phyloP scores from a whole-genome alignment of 2,329 filamentous ascomycete species.

The Phaeosphaeriaceae sp. region DNA sequence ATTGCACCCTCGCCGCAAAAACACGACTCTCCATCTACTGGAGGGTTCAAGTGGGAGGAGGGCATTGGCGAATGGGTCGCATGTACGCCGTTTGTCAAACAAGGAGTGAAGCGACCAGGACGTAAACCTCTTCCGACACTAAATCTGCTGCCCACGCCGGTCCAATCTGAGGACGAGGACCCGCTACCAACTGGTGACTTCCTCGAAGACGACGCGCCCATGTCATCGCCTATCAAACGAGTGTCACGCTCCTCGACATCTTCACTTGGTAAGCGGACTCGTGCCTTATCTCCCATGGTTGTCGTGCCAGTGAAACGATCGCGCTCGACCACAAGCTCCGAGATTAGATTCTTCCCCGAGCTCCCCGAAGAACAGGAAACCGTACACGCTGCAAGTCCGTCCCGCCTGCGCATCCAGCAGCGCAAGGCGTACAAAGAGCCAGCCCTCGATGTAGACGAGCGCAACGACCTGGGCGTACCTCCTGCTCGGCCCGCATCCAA shows the following conservation, averaged over 20 bases:
- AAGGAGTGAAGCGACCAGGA: constrained; percentile 17
- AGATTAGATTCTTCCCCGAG: constrained; percentile 23
- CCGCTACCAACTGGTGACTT: constrained; percentile 3
- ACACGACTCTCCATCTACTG: constrained; percentile 31
- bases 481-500: constrained; percentile 6
- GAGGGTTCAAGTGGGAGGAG: constrained; percentile 53
- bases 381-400: constrained; percentile 12
- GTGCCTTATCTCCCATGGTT: constrained; percentile 33
- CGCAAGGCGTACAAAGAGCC: constrained; percentile 21
- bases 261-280: constrained; percentile 32
- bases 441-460: constrained; percentile 5
- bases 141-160: constrained; percentile 36
- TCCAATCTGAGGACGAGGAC: constrained; percentile 28
- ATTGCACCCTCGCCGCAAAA: constrained; percentile 37
- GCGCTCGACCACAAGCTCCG: constrained; percentile 20
- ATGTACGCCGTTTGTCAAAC: constrained; percentile 47
- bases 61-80: constrained; percentile 56
- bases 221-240: constrained; percentile 36
- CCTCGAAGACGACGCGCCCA: constrained; percentile 24
- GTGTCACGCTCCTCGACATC: constrained; percentile 10
- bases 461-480: constrained; percentile 23
- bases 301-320: constrained; percentile 32
- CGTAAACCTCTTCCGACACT: constrained; percentile 28
- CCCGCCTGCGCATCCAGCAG: constrained; percentile 20
- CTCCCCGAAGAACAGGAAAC: constrained; percentile 18